Evolutionary conservation across 768 basidiomycete genomes (phyloP).

Genomic region (Termitomyces sp.): DNA sequence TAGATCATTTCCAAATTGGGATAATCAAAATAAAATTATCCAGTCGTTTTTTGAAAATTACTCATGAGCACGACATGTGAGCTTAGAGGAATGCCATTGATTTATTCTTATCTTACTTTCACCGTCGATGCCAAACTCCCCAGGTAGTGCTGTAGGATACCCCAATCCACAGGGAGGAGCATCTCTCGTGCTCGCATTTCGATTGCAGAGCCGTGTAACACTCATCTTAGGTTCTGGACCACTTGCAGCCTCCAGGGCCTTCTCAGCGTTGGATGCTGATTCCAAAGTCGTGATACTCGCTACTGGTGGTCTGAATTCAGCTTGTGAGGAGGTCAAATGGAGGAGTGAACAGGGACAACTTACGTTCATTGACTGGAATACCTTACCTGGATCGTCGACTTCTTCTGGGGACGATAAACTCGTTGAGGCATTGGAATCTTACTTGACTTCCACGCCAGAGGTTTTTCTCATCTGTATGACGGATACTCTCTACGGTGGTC

Average conservation of each 20-base stretch:
- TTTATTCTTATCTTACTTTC: background rate
- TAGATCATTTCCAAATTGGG: background rate
- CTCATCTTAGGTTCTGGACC: conserved; percentile 77
- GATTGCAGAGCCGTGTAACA: conserved; percentile 46
- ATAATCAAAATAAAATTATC: background rate
- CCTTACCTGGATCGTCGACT: conserved; percentile 35
- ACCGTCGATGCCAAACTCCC: conserved; percentile 15
- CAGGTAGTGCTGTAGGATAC: conserved; percentile 20
- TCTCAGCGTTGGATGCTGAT: conserved; percentile 78
- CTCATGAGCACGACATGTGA: conserved; percentile 29
- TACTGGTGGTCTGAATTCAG: conserved; percentile 40
- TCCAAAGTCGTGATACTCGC: conserved; percentile 66
- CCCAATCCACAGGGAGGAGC: conserved; percentile 54
- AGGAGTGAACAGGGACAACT: conserved; percentile 56
- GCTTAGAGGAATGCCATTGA: conserved; percentile 3
- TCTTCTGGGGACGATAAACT: conserved; percentile 32
- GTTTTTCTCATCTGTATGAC: conserved; percentile 71
- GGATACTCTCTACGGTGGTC: conserved; percentile 59
- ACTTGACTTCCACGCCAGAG: conserved; percentile 31
- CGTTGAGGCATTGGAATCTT: conserved; percentile 42
- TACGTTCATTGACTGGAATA: conserved; percentile 52
- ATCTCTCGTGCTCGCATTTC: conserved; percentile 78
- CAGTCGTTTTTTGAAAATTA: conserved; percentile 14
- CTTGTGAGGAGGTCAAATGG: conserved; percentile 75
- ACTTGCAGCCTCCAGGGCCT: conserved; percentile 83